These are phyloP conservation scores for Fusarium sp. DNA, from an alignment of 2,329 filamentous ascomycete species.

Conservation along the genomic window DNA sequence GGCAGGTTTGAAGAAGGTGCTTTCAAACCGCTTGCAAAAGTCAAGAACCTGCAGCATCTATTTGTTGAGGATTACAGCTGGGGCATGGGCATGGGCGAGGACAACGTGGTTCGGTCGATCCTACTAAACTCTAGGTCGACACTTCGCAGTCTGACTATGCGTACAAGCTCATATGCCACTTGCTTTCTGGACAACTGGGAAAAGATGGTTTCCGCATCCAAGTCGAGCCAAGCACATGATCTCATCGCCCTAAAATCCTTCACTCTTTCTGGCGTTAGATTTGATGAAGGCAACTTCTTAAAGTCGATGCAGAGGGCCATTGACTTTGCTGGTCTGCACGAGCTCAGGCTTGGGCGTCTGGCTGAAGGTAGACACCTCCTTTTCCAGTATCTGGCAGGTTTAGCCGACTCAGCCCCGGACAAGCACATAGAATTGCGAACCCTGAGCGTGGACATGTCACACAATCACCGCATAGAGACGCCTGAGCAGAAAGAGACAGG, in stretches of 20 bases:
- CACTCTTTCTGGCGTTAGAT: not conserved
- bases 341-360: not conserved
- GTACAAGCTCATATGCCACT: not conserved
- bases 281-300: not conserved
- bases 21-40: not conserved
- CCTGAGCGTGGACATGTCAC: not conserved
- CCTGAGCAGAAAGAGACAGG: not conserved
- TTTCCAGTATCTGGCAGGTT: not conserved
- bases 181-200: conserved; percentile 4
- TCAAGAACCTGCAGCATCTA: conserved; percentile 33
- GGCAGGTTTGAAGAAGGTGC: not conserved
- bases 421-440: conserved; percentile 2
- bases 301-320: conserved; percentile 7
- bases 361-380: not conserved
- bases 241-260: conserved; percentile 22
- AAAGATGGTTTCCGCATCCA: not conserved
- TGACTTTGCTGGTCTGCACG: conserved; percentile 18
- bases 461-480: not conserved
- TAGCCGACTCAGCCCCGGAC: not conserved
- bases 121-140: conserved; percentile 32
- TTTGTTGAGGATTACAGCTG: not conserved
- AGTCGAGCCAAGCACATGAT: not conserved
- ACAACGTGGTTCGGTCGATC: not conserved
- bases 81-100: not conserved
- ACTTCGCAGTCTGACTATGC: conserved; percentile 9